Conservation (phyloP, 805 yeast species). For the Scheffersomyces ergatensis region DNA sequence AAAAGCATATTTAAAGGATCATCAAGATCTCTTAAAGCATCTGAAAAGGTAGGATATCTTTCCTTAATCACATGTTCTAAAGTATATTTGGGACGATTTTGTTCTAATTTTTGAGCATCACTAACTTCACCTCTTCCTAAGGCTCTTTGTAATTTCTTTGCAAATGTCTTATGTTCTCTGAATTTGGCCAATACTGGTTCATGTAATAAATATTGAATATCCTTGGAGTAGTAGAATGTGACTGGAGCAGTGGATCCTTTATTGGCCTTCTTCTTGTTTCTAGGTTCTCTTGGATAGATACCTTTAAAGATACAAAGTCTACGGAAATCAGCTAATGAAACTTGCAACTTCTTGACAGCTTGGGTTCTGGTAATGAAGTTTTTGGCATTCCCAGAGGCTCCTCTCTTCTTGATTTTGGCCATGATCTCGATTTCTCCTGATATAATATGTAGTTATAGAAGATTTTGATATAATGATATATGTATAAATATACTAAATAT, state of each 20-base stretch:
- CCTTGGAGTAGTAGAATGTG: constrained; percentile 91
- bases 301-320: constrained; percentile 97
- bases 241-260: constrained; percentile 97
- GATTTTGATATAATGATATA: too few relatives aligned
- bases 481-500: not conserved
- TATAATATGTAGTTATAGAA: too few relatives aligned
- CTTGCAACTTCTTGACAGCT: constrained; percentile 88
- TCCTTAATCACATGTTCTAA: constrained; percentile 91
- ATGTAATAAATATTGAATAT: constrained; percentile 90
- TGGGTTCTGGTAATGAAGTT: constrained; percentile 92
- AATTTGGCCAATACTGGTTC: constrained; percentile 91
- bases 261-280: constrained; percentile 93
- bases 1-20: constrained; percentile 96
- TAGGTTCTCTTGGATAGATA: constrained; percentile 94
- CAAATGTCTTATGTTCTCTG: constrained; percentile 93
- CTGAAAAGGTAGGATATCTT: constrained; percentile 90
- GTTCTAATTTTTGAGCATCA: constrained; percentile 83
- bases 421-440: constrained; percentile 24
- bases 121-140: constrained; percentile 88
- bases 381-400: constrained; percentile 84
- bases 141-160: constrained; percentile 85
- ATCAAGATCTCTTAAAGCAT: constrained; percentile 89
- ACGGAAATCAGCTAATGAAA: constrained; percentile 93
- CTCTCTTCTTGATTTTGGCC: constrained; percentile 79
- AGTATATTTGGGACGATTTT: constrained; percentile 76